Conservation (phyloP, 2,329 filamentous ascomycete genomes). For the Epichloe elymi region DNA sequence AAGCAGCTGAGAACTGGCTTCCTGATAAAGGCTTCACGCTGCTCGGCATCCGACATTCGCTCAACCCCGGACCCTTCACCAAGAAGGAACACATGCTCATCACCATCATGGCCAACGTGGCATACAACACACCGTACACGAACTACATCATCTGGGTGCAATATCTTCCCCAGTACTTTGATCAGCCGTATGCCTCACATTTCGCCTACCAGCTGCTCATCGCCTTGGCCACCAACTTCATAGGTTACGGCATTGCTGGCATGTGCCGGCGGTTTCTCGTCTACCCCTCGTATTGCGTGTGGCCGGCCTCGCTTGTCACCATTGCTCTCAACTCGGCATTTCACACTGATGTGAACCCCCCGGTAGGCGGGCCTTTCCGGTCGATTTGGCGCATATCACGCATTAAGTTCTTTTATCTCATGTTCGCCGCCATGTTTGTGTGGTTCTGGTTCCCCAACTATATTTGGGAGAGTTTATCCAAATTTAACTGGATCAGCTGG, state of each 20-base stretch:
- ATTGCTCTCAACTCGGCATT: slow-evolving; percentile 42
- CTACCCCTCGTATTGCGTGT: slow-evolving; percentile 42
- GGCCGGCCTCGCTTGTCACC: slow-evolving; percentile 42
- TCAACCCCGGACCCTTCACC: slow-evolving; percentile 44
- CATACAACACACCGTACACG: slow-evolving; percentile 39
- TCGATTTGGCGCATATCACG: slow-evolving; percentile 33
- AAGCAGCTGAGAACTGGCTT: slow-evolving; percentile 34
- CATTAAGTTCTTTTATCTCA: slow-evolving; percentile 37
- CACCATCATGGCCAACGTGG: slow-evolving; percentile 49
- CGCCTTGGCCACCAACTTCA: slow-evolving; percentile 41
- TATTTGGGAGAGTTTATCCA: slow-evolving; percentile 36
- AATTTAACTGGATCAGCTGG: slow-evolving; percentile 46
- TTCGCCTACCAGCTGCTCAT: slow-evolving; percentile 43
- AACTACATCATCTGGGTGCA: slow-evolving; percentile 44
- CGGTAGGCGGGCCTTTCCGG: slow-evolving; percentile 29
- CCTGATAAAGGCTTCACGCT: slow-evolving; percentile 37
- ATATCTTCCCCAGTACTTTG: slow-evolving; percentile 37
- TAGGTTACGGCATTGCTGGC: slow-evolving; percentile 48
- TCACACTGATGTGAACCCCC: slow-evolving; percentile 30
- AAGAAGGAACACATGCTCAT: slow-evolving; percentile 51
- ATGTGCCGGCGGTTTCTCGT: slow-evolving; percentile 40
- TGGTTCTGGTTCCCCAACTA: slow-evolving; percentile 48
- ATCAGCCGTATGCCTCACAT: slow-evolving; percentile 38
- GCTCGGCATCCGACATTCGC: slow-evolving; percentile 30
- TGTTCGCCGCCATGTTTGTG: slow-evolving; percentile 39